phyloP scores from a whole-genome alignment of 192 early-diverging fungal genomes.

The Geranomyces variabilis region DNA sequence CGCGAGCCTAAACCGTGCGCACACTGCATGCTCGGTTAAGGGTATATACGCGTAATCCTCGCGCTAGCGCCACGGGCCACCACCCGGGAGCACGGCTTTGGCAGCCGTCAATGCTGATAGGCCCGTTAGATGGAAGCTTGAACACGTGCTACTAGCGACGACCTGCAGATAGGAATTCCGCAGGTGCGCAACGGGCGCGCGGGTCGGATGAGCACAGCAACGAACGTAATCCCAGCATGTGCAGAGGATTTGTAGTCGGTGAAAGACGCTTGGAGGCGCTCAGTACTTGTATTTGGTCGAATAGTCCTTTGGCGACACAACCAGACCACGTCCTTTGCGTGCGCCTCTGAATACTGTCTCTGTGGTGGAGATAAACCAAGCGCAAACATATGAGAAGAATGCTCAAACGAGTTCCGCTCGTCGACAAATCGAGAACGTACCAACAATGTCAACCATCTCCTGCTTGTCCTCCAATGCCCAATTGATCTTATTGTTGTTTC shows the following conservation, averaged over 20 bases:
- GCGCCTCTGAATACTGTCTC: constrained; percentile 90
- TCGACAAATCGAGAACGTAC: constrained; percentile 5
- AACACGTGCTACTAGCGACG: no score
- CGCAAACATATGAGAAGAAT: neutral
- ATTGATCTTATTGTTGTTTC: constrained; percentile 99
- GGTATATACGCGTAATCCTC: no score
- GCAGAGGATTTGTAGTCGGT: constrained; percentile 94
- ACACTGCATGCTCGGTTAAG: no score
- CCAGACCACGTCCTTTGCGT: constrained; percentile 93
- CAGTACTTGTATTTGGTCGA: constrained; percentile 98
- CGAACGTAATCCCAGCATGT: neutral
- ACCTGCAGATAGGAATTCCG: no score
- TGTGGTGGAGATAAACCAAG: constrained; percentile 27
- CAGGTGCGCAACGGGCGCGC: no score
- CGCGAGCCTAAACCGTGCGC: no score
- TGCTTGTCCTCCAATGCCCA: constrained; percentile 94
- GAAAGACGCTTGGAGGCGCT: constrained; percentile 43
- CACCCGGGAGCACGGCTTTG: no score
- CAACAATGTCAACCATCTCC: constrained; percentile 80
- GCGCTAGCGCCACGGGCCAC: no score
- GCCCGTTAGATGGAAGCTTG: no score
- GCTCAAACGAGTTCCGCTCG: no score
- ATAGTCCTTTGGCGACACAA: constrained; percentile 93
- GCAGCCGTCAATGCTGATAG: no score
- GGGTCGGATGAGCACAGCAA: no score